Conservation (phyloP, 2,329 filamentous ascomycete species). For the Colletotrichum eleusines region DNA sequence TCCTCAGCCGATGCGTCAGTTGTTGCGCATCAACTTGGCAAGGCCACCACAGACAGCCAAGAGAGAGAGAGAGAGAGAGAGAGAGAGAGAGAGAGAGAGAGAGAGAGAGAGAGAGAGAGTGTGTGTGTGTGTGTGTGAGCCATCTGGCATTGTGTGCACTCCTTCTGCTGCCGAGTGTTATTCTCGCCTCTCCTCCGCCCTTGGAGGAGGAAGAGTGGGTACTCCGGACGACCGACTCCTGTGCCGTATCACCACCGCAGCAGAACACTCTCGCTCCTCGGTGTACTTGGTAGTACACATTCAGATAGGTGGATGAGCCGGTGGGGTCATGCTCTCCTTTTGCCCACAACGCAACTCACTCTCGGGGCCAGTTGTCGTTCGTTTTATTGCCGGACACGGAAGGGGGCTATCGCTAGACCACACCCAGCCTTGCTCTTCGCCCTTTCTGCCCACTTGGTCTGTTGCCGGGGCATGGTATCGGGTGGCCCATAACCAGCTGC, state of each 20-base stretch:
- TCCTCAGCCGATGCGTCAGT: no score
- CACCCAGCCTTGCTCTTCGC: slow-evolving; percentile 1
- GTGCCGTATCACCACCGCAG: background rate
- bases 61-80: background rate
- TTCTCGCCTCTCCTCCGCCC: background rate
- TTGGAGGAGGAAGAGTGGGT: background rate
- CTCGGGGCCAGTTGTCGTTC: background rate
- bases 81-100: background rate
- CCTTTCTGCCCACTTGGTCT: background rate
- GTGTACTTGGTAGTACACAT: background rate
- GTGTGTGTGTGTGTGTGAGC: no score
- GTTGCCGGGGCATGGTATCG: background rate
- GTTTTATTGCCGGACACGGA: background rate
- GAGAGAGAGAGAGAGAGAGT: no score
- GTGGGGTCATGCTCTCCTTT: no score
- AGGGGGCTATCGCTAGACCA: background rate
- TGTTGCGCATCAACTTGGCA: background rate
- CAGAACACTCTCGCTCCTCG: background rate
- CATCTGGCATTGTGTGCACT: slow-evolving; percentile 3
- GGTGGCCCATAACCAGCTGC: background rate
- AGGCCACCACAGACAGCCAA: background rate
- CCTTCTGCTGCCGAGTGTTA: background rate
- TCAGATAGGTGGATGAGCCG: background rate
- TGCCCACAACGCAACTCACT: slow-evolving; percentile 6
- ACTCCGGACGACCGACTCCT: background rate